Conservation (phyloP, 345 rosid genomes). For the Populus euphratica region DNA sequence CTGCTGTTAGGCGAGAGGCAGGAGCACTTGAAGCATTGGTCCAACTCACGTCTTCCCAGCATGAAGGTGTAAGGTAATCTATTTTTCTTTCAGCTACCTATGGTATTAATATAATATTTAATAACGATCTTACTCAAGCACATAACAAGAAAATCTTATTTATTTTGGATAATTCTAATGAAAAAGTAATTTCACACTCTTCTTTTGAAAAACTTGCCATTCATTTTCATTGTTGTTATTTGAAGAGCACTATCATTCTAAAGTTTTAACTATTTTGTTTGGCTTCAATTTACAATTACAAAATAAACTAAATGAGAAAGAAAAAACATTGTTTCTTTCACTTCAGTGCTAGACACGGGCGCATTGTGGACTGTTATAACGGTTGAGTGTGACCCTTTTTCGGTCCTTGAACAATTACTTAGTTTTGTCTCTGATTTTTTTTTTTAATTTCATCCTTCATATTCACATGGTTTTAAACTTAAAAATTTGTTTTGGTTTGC, state of each 20-base stretch:
- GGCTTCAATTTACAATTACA: not conserved
- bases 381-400: too few species aligned
- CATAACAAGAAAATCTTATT: not conserved
- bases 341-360: too few species aligned
- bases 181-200: not conserved
- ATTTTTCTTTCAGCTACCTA: not conserved
- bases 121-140: not conserved
- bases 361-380: too few species aligned
- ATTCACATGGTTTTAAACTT: too few species aligned
- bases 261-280: not conserved
- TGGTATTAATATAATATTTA: not conserved
- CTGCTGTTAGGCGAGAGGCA: conserved; percentile 34
- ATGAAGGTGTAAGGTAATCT: conserved; percentile 41
- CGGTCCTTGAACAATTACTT: too few species aligned
- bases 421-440: too few species aligned
- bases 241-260: not conserved
- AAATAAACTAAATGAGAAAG: too few species aligned
- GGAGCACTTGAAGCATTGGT: conserved; percentile 37
- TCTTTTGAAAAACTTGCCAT: not conserved
- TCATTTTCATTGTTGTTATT: not conserved
- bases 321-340: too few species aligned
- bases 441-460: too few species aligned
- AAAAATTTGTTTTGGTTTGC: too few species aligned
- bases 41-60: conserved; percentile 28
- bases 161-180: not conserved